A percentile compares a stretch with the other conserved stretches of the same genome.
These are phyloP conservation scores for Tympanopsis confertula DNA, from an alignment of 2,329 filamentous ascomycete genomes.

Conservation along the genomic window DNA sequence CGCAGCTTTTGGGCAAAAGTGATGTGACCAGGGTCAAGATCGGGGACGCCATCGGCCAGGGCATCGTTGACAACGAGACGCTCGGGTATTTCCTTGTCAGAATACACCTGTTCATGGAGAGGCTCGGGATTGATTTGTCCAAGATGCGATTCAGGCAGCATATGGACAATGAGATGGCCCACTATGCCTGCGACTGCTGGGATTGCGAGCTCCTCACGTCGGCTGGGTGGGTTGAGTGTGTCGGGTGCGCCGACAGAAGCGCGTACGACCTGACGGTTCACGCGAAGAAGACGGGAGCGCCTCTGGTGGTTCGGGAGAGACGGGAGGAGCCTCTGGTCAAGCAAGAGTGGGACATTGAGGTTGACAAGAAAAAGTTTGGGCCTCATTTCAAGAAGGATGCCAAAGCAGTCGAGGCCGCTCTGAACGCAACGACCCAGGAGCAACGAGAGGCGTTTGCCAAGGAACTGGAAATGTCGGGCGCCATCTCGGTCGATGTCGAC, in stretches of 20 bases:
- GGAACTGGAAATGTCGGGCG: slow-evolving; percentile 61
- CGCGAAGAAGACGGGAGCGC: slow-evolving; percentile 79
- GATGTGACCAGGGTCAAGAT: slow-evolving; percentile 62
- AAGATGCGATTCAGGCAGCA: slow-evolving; percentile 92
- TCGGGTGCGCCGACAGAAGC: slow-evolving; percentile 88
- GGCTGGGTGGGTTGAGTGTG: slow-evolving; percentile 96
- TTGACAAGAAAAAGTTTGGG: slow-evolving; percentile 93
- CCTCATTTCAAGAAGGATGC: slow-evolving; percentile 91
- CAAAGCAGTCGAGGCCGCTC: slow-evolving; percentile 70
- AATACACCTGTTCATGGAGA: slow-evolving; percentile 80
- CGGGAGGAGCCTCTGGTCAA: slow-evolving; percentile 67
- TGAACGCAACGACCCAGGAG: slow-evolving; percentile 67
- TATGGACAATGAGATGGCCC: slow-evolving; percentile 50
- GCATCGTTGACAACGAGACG: slow-evolving; percentile 91
- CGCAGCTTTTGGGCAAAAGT: slow-evolving; percentile 80
- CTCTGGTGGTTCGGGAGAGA: slow-evolving; percentile 73
- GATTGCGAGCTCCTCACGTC: slow-evolving; percentile 86
- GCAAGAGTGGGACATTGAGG: slow-evolving; percentile 77
- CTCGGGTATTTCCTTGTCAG: slow-evolving; percentile 93
- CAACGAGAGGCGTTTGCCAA: slow-evolving; percentile 70
- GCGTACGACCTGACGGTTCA: slow-evolving; percentile 91
- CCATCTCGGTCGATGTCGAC: slow-evolving; percentile 66
- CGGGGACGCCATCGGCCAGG: slow-evolving; percentile 71
- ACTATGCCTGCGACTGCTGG: slow-evolving; percentile 97
- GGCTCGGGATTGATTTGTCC: slow-evolving; percentile 72